Base-by-base conservation (phyloP, 805 yeast species). In the Yarrowia sp. region DNA sequence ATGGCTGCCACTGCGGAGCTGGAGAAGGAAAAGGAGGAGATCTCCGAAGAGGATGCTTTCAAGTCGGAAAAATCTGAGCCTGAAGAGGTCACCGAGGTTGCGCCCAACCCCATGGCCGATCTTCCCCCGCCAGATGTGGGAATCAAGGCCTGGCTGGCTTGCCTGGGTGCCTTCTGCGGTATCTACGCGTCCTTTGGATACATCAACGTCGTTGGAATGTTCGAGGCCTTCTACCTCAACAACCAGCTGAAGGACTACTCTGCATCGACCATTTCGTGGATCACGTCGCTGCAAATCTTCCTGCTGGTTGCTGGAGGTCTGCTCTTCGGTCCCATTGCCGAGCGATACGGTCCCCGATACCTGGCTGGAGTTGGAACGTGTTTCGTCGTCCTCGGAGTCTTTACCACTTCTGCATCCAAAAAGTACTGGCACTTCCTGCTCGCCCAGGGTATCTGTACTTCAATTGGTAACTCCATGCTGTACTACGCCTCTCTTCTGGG, bases 71-170 rank as follows among this genome's bases (percentile, higher is more conserved):
- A 44, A 35, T 44, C 51, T 6, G 49, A 13, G 49, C 33, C 22
- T 16, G 49, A 44, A 6, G 49, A 44, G 33, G 14, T 27, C 3
- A 27, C 33, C 25, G 51, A 93, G 89, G 63, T 96, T 81, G 22
- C 87, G 82, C 68, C 90, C 90, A 29, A 89, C 75, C 38, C 96
- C 97, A 72, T 85, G 91, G 38, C 55, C 8, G 38, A 27, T 3
- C 29, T 47, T 9, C 59, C 59, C 24, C 59, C 59, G 7, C 59
- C 59, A 35, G 59, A 51, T 24, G 25, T 16, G 19, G 59, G 59
- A n/a, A 18, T 35, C 6, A 38, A 38, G 35, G 61, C 61, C 18
- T 55, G 61, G 61, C 36, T 55, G 21, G 47, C 61, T 22, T 29
- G 33, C 19, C 33, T 55, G 35, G 61, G 61, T 2, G 38, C 61